Base-by-base conservation (phyloP, 2,329 filamentous ascomycete genomes). In the Stemphylium vesicarium region DNA sequence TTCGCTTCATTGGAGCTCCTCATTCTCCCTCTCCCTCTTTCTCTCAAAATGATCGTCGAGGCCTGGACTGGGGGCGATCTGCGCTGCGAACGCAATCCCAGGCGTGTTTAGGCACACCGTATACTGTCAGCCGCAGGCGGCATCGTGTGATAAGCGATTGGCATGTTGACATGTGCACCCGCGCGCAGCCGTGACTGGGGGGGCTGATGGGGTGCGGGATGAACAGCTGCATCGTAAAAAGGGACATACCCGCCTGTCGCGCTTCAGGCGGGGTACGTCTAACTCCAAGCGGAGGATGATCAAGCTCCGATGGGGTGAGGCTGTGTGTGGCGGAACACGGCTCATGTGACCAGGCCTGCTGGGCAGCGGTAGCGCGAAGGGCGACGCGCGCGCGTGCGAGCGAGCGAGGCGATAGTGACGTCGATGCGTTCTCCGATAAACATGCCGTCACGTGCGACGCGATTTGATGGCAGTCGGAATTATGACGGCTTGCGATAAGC, bases 311-410 rank as follows among this genome's bases (percentile, higher is more conserved):
- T 29, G 26, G 24, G 42, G 10, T 32, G 15, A 31, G 45, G 41
- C 29, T 26, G 36, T 39, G 37, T 18, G 42, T 48, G 54, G 45
- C 18, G 26, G 35, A 2, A 2, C 15, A 35, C 15, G 31, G 20
- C 31, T 55, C 59, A 59, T 57, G 56, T 59, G 54, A 59, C 55
- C 39, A 46, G 49, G 43, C 36, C 48, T 50, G 24, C 32, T 40
- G 52, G 32, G 24, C 24, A 8, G 8, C 7, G 26, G 26, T 38
- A 40, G 44, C 59, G 56, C 58, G 31, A 32, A 15, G 24, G 24
- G 16, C 29, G 45, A 54, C 42, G 52, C 52, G 56, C 56, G 57
- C 60, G 54, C 43, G 41, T 60, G 39, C 33, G 37, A 18, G 41
- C 20, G 3, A 35, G 41, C 37, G 35, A 48, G 35, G 41, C 37